These are phyloP conservation scores for Castanopsis chinensis DNA, from an alignment of 306 rosid genomes.

Conservation along the genomic window DNA sequence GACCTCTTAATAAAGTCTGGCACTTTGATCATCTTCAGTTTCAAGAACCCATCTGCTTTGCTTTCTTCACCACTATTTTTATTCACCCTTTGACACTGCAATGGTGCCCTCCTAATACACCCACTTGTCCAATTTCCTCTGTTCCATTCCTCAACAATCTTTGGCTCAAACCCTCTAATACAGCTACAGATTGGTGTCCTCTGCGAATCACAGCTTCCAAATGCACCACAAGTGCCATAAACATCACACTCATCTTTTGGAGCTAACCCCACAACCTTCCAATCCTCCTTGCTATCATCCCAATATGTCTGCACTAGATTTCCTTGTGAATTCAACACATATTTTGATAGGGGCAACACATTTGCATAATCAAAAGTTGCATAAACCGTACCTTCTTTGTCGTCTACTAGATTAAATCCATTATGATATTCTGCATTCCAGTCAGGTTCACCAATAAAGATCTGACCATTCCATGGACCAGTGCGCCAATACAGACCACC, in stretches of 20 bases:
- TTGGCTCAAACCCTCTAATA: conserved; percentile 27
- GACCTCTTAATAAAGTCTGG: conserved; percentile 25
- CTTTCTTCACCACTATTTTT: neutral
- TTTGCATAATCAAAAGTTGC: neutral
- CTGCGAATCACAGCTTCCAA: conserved; percentile 4
- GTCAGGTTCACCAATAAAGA: conserved; percentile 33
- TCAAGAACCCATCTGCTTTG: conserved; percentile 25
- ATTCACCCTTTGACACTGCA: conserved; percentile 23
- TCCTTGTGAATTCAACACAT: conserved; percentile 19
- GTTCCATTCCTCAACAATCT: conserved; percentile 4
- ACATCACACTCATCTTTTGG: conserved; percentile 9
- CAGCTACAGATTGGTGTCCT: conserved; percentile 21
- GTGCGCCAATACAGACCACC: conserved; percentile 28
- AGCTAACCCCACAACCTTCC: neutral
- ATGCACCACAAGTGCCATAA: conserved; percentile 31
- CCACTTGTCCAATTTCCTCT: conserved; percentile 11
- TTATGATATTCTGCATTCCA: conserved; percentile 27
- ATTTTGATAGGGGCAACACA: neutral
- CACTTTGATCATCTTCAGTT: conserved; percentile 28
- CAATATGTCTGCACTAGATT: neutral
- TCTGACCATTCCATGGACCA: conserved; percentile 50
- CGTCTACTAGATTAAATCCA: conserved; percentile 20
- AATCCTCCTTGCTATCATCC: neutral
- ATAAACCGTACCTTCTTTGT: conserved; percentile 16
- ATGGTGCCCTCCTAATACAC: conserved; percentile 6